These are phyloP conservation scores for Echites panduratus DNA, from an alignment of 257 asterid genomes.

Conservation along the genomic window DNA sequence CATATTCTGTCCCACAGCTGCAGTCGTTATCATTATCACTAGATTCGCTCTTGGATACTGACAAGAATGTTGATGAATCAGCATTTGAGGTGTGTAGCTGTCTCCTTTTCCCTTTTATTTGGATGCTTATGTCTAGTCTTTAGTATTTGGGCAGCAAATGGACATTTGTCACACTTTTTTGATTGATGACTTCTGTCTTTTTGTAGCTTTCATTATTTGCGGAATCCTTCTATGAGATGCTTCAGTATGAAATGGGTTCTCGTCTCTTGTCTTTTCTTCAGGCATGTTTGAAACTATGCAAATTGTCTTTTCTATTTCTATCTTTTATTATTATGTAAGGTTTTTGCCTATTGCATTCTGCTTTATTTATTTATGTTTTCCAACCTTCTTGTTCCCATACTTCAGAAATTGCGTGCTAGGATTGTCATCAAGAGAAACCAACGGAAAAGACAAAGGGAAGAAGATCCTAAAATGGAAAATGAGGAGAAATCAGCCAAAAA, in stretches of 20 bases:
- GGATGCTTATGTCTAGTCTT: neutral
- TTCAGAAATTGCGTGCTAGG: constrained; percentile 55
- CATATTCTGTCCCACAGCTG: constrained; percentile 39
- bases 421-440: constrained; percentile 55
- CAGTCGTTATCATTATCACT: constrained; percentile 79
- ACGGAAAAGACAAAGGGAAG: constrained; percentile 70
- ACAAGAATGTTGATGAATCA: constrained; percentile 73
- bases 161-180: neutral
- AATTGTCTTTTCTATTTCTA: neutral
- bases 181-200: constrained; percentile 4
- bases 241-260: constrained; percentile 85
- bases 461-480: constrained; percentile 36
- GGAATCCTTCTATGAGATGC: constrained; percentile 86
- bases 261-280: constrained; percentile 78
- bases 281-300: constrained; percentile 43
- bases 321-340: neutral
- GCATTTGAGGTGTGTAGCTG: constrained; percentile 78
- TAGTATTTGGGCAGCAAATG: neutral
- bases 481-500: constrained; percentile 47
- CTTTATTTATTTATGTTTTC: constrained; percentile 3
- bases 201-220: constrained; percentile 86
- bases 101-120: neutral
- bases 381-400: constrained; percentile 7
- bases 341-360: constrained; percentile 3
- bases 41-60: constrained; percentile 87